Conservation (phyloP, 371 early-diverging fungal genomes). For the Vittaforma corneae region DNA sequence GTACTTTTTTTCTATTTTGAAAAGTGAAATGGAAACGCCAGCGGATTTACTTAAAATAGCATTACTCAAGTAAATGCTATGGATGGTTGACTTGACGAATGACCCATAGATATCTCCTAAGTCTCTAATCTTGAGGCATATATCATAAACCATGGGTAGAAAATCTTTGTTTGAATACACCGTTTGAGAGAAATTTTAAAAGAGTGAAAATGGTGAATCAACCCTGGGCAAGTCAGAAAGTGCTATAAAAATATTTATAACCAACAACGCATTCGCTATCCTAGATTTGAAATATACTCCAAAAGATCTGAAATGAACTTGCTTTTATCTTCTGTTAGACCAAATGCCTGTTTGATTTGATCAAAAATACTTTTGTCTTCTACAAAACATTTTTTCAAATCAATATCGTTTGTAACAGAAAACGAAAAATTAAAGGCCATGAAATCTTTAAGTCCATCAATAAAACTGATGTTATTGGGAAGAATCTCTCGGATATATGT, state of each 20-base stretch:
- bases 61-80: constrained; percentile 5
- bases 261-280: neutral
- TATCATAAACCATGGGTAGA: neutral
- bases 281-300: constrained; percentile 28
- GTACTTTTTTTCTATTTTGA: neutral
- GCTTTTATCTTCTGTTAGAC: constrained; percentile 11
- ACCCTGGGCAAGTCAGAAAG: neutral
- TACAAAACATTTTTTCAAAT: constrained; percentile 7
- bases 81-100: neutral
- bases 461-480: constrained; percentile 25
- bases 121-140: constrained; percentile 3
- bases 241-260: neutral
- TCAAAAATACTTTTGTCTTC: constrained; percentile 27
- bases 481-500: constrained; percentile 12
- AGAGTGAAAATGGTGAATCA: neutral
- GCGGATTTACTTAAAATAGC: neutral
- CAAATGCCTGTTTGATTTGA: constrained; percentile 16
- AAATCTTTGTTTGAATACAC: neutral
- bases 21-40: neutral
- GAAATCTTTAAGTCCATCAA: constrained; percentile 10
- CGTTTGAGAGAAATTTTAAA: constrained; percentile 2
- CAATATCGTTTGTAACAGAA: neutral
- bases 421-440: constrained; percentile 7
- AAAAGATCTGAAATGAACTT: constrained; percentile 31
- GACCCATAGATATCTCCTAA: constrained; percentile 5